phyloP scores from a whole-genome alignment of 371 early-diverging fungal genomes.

The Vairimorpha ceranae region DNA sequence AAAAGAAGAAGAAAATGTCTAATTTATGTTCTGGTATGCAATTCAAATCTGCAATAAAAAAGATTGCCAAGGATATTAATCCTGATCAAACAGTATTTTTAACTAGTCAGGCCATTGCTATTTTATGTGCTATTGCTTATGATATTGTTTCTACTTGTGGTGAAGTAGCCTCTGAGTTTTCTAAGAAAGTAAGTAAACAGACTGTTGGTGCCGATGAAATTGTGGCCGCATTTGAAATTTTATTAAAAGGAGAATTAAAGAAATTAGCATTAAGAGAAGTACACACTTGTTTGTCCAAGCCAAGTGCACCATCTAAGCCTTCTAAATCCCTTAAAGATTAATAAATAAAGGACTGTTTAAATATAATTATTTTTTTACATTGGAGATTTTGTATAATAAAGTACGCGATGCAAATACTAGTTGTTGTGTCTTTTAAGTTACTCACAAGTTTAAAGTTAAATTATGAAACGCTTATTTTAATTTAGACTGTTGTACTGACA shows the following conservation, averaged over 20 bases:
- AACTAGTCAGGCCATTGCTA: conserved; percentile 46
- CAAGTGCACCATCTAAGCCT: not conserved
- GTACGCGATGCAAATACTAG: too few relatives aligned
- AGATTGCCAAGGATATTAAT: conserved; percentile 42
- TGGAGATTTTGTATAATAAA: too few relatives aligned
- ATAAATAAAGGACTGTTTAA: not conserved
- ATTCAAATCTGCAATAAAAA: conserved; percentile 56
- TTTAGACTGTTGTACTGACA: too few relatives aligned
- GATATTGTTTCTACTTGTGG: conserved; percentile 54
- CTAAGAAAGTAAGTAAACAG: conserved; percentile 61
- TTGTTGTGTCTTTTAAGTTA: too few relatives aligned
- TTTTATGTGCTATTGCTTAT: conserved; percentile 60
- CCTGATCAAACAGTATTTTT: conserved; percentile 26
- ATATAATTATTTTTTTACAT: too few relatives aligned
- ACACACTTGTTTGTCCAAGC: conserved; percentile 55
- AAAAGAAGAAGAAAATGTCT: conserved; percentile 43
- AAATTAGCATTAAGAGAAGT: conserved; percentile 61
- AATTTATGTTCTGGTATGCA: conserved; percentile 41
- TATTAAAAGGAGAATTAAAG: conserved; percentile 58
- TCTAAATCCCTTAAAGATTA: not conserved
- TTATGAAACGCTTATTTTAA: too few relatives aligned
- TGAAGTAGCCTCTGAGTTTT: conserved; percentile 47
- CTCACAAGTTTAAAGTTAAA: too few relatives aligned
- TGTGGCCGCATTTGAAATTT: conserved; percentile 53
- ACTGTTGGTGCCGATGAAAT: conserved; percentile 63